Percentiles rank a stretch among this genome's conserved stretches.
phyloP scores from a whole-genome alignment of 768 basidiomycete species.

The Cystobasidium ongulense region DNA sequence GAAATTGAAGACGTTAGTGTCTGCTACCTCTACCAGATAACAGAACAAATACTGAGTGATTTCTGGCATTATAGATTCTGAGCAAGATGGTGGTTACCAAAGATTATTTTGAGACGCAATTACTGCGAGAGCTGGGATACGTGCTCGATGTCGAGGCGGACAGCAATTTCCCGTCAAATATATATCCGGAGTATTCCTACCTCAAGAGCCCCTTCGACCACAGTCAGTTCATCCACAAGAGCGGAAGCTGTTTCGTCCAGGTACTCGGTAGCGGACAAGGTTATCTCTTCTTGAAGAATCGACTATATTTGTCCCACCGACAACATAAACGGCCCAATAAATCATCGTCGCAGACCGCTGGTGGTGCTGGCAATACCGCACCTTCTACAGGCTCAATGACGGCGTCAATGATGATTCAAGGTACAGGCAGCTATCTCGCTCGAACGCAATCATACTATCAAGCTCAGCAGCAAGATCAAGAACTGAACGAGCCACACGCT shows the following conservation, averaged over 20 bases:
- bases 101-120: conserved; percentile 6
- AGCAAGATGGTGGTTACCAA: conserved; percentile 1
- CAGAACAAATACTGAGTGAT: neutral
- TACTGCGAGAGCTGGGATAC: conserved; percentile 43
- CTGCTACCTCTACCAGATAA: neutral
- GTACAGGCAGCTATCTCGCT: neutral
- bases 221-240: conserved; percentile 85
- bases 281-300: conserved; percentile 31
- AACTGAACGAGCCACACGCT: neutral
- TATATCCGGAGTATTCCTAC: conserved; percentile 84
- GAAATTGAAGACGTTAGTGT: conserved; percentile 11
- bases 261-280: conserved; percentile 57
- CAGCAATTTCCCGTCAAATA: conserved; percentile 34
- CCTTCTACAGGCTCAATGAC: neutral
- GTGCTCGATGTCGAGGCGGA: conserved; percentile 44
- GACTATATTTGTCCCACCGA: conserved; percentile 31
- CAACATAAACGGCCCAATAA: neutral
- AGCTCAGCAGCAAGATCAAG: conserved; percentile 1
- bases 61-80: neutral
- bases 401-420: neutral
- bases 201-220: conserved; percentile 64
- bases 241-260: conserved; percentile 83
- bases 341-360: neutral
- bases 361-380: neutral
- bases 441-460: conserved; percentile 5